Conservation (phyloP, 768 basidiomycete species). For the Russula emetica region DNA sequence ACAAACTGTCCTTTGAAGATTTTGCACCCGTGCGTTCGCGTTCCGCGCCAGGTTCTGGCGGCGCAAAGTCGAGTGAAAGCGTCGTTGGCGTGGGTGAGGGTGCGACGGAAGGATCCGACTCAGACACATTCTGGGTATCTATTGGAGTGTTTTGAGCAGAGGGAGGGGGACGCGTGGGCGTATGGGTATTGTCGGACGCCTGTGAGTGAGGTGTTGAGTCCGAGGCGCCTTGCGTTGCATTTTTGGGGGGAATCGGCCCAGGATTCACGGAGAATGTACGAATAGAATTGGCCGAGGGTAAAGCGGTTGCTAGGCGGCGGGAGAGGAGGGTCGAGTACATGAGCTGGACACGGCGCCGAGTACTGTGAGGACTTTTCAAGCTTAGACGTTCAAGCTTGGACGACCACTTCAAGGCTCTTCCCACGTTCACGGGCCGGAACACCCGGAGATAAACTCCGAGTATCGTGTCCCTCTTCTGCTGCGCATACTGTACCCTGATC, state of each 20-base stretch:
- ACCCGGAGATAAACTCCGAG: no score
- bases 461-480: no score
- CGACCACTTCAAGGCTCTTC: background rate
- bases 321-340: conserved; percentile 21
- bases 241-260: conserved; percentile 9
- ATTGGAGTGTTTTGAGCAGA: conserved; percentile 6
- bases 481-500: no score
- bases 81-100: conserved; percentile 32
- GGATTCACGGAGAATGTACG: conserved; percentile 8
- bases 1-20: conserved; percentile 74
- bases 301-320: conserved; percentile 3
- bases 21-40: conserved; percentile 65
- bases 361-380: background rate
- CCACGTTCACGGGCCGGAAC: background rate
- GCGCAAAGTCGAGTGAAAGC: conserved; percentile 56
- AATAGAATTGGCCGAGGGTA: background rate
- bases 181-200: conserved; percentile 1
- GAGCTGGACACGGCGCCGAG: background rate
- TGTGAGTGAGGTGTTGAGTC: background rate
- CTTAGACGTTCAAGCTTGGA: background rate
- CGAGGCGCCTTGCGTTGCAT: background rate
- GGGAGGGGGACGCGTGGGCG: background rate
- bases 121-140: background rate
- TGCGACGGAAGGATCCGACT: conserved; percentile 2
- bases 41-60: conserved; percentile 37